These are phyloP conservation scores for Scortechinia acanthostroma DNA, from an alignment of 2,329 filamentous ascomycete species.

Conservation along the genomic window DNA sequence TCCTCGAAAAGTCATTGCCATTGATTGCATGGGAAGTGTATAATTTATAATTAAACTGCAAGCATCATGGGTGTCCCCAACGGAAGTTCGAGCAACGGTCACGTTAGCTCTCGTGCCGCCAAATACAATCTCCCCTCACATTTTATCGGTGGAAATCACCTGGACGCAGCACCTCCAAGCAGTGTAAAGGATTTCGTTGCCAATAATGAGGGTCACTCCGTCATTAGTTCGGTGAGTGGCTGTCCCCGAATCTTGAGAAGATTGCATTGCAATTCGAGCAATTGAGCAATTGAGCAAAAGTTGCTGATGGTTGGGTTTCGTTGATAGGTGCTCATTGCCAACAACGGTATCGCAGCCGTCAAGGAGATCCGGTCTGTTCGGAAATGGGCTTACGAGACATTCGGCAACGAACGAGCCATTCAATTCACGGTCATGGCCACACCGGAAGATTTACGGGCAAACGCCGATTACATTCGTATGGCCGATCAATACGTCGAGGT, in stretches of 20 bases:
- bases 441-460: slow-evolving; percentile 91
- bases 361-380: slow-evolving; percentile 98
- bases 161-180: slow-evolving; percentile 74
- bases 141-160: slow-evolving; percentile 90
- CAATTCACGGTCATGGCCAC: slow-evolving; percentile 99
- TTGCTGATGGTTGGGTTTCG: slow-evolving; percentile 12
- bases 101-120: slow-evolving; percentile 60
- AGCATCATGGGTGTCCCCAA: slow-evolving; percentile 42
- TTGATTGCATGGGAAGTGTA: background rate
- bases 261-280: background rate
- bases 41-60: background rate
- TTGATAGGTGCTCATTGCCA: slow-evolving; percentile 91
- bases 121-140: slow-evolving; percentile 79
- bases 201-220: slow-evolving; percentile 83
- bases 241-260: too few relatives aligned
- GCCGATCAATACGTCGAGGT: slow-evolving; percentile 98
- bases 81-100: slow-evolving; percentile 48
- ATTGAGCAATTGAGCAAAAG: slow-evolving; percentile 2
- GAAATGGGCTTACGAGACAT: slow-evolving; percentile 99
- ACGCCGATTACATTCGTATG: slow-evolving; percentile 99
- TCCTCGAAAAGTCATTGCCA: too few relatives aligned
- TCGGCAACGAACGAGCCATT: slow-evolving; percentile 95
- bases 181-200: slow-evolving; percentile 95
- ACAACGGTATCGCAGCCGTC: slow-evolving; percentile 98
- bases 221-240: slow-evolving; percentile 84